Evolutionary conservation across 2,329 filamentous ascomycete genomes (phyloP).

Genomic region (Botrytis aclada): DNA sequence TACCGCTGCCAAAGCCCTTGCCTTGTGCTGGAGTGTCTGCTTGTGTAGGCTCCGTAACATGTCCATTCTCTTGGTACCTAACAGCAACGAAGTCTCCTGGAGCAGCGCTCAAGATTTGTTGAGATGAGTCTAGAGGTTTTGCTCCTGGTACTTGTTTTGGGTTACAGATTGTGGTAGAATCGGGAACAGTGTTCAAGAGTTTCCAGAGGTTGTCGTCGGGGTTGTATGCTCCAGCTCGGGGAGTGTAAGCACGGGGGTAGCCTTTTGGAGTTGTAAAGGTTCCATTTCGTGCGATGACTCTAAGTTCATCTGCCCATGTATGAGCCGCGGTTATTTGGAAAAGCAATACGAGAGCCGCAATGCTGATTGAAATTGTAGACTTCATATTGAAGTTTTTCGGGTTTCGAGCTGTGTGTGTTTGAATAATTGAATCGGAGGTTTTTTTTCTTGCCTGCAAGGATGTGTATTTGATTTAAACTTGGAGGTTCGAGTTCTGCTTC

Average conservation of each 20-base stretch:
- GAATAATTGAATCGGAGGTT: neutral
- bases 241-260: slow-evolving; percentile 68
- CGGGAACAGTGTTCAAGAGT: neutral
- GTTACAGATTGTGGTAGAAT: neutral
- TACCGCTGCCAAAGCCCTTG: slow-evolving; percentile 65
- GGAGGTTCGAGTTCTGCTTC: slow-evolving; percentile 6
- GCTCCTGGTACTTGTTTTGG: neutral
- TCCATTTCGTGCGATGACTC: slow-evolving; percentile 69
- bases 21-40: slow-evolving; percentile 32
- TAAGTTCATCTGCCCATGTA: slow-evolving; percentile 77
- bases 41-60: slow-evolving; percentile 59
- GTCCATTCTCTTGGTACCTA: slow-evolving; percentile 72
- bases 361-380: slow-evolving; percentile 7
- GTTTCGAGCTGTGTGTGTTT: slow-evolving; percentile 19
- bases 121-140: neutral
- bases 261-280: slow-evolving; percentile 68
- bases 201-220: slow-evolving; percentile 5
- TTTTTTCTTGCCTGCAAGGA: slow-evolving; percentile 27
- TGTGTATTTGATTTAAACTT: slow-evolving; percentile 8
- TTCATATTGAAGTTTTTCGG: slow-evolving; percentile 16
- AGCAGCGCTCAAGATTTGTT: slow-evolving; percentile 41
- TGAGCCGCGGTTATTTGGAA: slow-evolving; percentile 22
- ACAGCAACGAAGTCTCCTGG: slow-evolving; percentile 64
- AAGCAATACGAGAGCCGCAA: slow-evolving; percentile 27
- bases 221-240: slow-evolving; percentile 41